These are phyloP conservation scores for Pichia deserticola DNA, from an alignment of 805 yeast genomes.

Conservation along the genomic window DNA sequence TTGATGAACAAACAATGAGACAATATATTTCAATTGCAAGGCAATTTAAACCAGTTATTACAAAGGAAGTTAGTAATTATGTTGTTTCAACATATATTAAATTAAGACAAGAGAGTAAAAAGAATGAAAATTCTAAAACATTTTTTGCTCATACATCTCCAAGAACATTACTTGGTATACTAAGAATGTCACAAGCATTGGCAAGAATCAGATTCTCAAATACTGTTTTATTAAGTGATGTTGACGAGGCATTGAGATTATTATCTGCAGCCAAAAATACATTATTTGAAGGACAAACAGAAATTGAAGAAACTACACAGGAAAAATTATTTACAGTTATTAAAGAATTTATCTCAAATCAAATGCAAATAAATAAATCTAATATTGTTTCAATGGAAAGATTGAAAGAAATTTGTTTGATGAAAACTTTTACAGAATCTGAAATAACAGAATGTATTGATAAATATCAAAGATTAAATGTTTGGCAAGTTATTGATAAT, in stretches of 20 bases:
- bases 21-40: constrained; percentile 86
- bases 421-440: constrained; percentile 77
- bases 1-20: constrained; percentile 73
- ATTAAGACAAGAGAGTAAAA: constrained; percentile 85
- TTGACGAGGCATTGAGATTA: constrained; percentile 90
- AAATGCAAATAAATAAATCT: constrained; percentile 21
- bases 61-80: constrained; percentile 76
- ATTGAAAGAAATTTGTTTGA: constrained; percentile 57
- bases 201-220: constrained; percentile 83
- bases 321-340: constrained; percentile 69
- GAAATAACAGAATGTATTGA: constrained; percentile 69
- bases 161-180: constrained; percentile 83
- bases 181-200: constrained; percentile 89
- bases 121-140: constrained; percentile 64
- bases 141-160: constrained; percentile 93
- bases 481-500: constrained; percentile 72
- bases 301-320: constrained; percentile 56
- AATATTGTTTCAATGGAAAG: constrained; percentile 36
- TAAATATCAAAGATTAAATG: constrained; percentile 62
- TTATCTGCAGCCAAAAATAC: constrained; percentile 83
- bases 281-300: constrained; percentile 45
- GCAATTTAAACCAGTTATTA: constrained; percentile 75
- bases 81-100: constrained; percentile 81
- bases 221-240: constrained; percentile 67
- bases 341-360: constrained; percentile 33